Base-by-base conservation (phyloP, 805 yeast genomes). In the Zygosaccharomyces siamensis region DNA sequence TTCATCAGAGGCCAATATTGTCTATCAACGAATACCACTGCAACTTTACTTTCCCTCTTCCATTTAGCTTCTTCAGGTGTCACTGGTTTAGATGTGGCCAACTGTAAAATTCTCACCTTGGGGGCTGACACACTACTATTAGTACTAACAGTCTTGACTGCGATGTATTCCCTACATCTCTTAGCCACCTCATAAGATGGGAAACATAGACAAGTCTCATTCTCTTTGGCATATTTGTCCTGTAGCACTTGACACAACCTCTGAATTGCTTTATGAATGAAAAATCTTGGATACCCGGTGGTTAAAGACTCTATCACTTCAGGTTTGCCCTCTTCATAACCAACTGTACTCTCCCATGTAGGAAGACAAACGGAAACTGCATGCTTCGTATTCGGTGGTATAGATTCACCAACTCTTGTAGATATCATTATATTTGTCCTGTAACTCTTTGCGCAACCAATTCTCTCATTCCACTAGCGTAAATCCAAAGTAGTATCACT, bases 361-460 rank as follows among this genome's bases (percentile, higher is more conserved):
- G 99, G 99, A 30, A 92, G 74, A 1, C 96, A 86, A 41, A 92
- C 97, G 10, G 96, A 87, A 1, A 92, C 96, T 0, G 97, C 97
- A 67, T 93, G 98, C 2, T 84, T 82, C 0, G 95, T 84, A 64
- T 88, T 83, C 51, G 86, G 84, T 2, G 99, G 97, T 50, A 93
- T 90, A 1, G 96, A 80, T 14, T 78, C 84, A 3, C 97, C 97
- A 14, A 89, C 77, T 36, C 60, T 71, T 16, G 56, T 49, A 21
- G 55, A 53, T 24, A 55, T 50, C 55, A 52, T 55, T 11, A 26
- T 27, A 21, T 32, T 21, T 33, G 16, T 6, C 7, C 21, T 16
- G 11, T 33, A 10, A 18, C 14, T 30, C 27, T 41, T 31, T 20
- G 12, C 20, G n/a, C 5, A 16, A 11, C 28, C 36, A 30, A 20